phyloP scores from a whole-genome alignment of 1,284 basidiomycete genomes.

The Singerocomus rubriflavus region DNA sequence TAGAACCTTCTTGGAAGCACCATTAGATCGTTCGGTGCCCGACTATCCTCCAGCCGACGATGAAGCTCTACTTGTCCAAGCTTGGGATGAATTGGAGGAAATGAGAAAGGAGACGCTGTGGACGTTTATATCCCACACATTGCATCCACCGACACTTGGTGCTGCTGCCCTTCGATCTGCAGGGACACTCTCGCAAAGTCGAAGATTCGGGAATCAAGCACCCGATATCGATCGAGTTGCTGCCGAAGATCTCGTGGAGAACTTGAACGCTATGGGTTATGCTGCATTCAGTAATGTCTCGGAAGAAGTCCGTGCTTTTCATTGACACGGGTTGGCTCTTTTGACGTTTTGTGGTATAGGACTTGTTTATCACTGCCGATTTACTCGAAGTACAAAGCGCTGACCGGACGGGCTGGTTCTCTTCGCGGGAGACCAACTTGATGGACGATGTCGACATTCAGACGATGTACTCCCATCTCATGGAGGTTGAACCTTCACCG shows the following conservation, averaged over 20 bases:
- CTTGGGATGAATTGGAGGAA: slow-evolving; percentile 45
- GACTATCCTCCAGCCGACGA: slow-evolving; percentile 37
- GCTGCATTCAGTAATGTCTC: slow-evolving; percentile 72
- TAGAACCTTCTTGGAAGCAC: slow-evolving; percentile 53
- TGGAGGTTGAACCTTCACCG: slow-evolving; percentile 66
- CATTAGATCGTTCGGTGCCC: slow-evolving; percentile 44
- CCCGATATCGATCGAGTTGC: slow-evolving; percentile 66
- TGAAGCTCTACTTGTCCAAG: slow-evolving; percentile 43
- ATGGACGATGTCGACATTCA: slow-evolving; percentile 68
- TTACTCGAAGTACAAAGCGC: slow-evolving; percentile 74
- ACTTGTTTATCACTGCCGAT: slow-evolving; percentile 71
- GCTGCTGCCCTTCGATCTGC: slow-evolving; percentile 30
- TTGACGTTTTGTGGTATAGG: slow-evolving; percentile 39
- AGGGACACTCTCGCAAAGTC: slow-evolving; percentile 29
- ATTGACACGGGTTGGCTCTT: neutral
- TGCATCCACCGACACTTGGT: slow-evolving; percentile 48
- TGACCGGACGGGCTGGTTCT: slow-evolving; percentile 76
- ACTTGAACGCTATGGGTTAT: slow-evolving; percentile 68
- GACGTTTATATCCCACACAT: slow-evolving; percentile 56
- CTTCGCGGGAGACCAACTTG: slow-evolving; percentile 47
- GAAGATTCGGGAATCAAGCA: slow-evolving; percentile 50
- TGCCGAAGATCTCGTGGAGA: slow-evolving; percentile 68
- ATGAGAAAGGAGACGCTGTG: slow-evolving; percentile 41
- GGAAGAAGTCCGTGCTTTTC: slow-evolving; percentile 54
- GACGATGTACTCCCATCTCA: slow-evolving; percentile 66